These are phyloP conservation scores for Xylaria intraflava DNA, from an alignment of 495 filamentous ascomycete species.

Conservation along the genomic window DNA sequence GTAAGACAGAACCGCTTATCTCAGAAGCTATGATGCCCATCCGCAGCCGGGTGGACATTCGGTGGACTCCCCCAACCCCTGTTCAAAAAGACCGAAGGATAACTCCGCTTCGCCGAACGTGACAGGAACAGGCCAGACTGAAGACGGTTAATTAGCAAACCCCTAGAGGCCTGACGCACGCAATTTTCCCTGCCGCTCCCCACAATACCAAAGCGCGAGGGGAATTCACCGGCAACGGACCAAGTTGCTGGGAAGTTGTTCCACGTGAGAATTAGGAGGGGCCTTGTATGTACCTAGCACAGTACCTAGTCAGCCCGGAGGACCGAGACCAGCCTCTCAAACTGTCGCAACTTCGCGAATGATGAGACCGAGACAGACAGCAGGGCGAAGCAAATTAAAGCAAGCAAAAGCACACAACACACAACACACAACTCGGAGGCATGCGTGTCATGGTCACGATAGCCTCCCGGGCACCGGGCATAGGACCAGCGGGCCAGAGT, in stretches of 20 bases:
- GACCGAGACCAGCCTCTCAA: neutral
- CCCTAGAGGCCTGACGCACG: constrained; percentile 16
- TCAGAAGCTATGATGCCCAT: neutral
- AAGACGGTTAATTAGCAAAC: constrained; percentile 7
- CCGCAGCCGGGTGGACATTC: constrained; percentile 2
- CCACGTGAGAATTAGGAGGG: neutral
- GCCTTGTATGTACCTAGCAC: neutral
- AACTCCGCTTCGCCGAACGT: constrained; percentile 10
- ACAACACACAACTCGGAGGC: no score
- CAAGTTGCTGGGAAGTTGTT: constrained; percentile 11
- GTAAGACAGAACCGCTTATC: neutral
- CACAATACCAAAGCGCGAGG: constrained; percentile 21
- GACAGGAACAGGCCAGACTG: constrained; percentile 11
- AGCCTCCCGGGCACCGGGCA: no score
- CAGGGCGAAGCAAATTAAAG: no score
- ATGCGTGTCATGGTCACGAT: no score
- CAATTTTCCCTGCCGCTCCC: constrained; percentile 29
- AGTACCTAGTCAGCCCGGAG: no score
- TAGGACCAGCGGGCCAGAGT: neutral
- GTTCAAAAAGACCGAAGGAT: constrained; percentile 1
- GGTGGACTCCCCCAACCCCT: no score
- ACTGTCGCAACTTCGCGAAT: no score
- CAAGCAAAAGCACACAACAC: no score
- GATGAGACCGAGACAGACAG: neutral
- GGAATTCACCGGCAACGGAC: constrained; percentile 5